Evolutionary conservation across 148 eudicot species (phyloP).

Genomic region (Rhododendron henanense): DNA sequence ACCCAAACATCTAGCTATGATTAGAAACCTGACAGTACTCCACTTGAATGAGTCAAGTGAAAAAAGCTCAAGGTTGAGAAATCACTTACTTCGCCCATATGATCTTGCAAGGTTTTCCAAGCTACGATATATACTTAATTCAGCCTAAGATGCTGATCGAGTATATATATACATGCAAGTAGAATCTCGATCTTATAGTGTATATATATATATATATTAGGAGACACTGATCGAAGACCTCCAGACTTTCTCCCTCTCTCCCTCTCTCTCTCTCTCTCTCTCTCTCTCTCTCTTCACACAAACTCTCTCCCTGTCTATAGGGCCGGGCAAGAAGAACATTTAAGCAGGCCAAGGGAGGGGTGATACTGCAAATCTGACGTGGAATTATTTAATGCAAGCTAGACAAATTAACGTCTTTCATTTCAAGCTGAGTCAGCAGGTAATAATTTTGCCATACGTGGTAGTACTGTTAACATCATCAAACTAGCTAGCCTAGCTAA

Average conservation of each 20-base stretch:
- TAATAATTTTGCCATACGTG: neutral
- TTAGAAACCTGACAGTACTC: neutral
- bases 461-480: neutral
- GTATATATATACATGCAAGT: neutral
- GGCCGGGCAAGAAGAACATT: constrained; percentile 6
- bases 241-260: neutral
- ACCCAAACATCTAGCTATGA: neutral
- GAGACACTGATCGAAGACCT: neutral
- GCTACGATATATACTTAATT: neutral
- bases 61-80: constrained; percentile 2
- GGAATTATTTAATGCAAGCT: constrained; percentile 18
- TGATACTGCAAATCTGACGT: constrained; percentile 11
- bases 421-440: constrained; percentile 15
- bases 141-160: neutral
- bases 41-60: neutral
- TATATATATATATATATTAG: neutral
- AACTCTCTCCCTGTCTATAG: neutral
- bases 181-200: neutral
- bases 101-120: neutral
- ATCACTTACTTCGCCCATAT: constrained; percentile 27
- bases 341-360: constrained; percentile 7
- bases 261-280: neutral
- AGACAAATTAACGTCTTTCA: neutral
- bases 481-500: neutral
- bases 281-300: neutral